Evolutionary conservation across 192 early-diverging fungal species (phyloP).

Genomic region (Umbelopsis isabellina): DNA sequence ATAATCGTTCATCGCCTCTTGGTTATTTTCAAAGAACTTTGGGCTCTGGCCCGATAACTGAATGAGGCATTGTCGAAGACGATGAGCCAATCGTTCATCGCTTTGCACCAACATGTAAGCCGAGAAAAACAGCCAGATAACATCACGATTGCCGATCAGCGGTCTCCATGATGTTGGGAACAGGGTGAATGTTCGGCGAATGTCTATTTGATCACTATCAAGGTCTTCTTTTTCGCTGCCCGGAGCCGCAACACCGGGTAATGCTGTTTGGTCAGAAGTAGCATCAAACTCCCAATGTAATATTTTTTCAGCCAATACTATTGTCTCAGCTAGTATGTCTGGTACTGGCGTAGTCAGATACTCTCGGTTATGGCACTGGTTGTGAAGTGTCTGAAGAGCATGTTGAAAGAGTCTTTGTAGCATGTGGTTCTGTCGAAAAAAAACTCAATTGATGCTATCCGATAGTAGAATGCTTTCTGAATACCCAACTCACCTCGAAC

Average conservation of each 20-base stretch:
- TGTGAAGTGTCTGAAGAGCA: constrained; percentile 51
- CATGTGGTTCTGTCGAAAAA: constrained; percentile 8
- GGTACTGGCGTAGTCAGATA: constrained; percentile 34
- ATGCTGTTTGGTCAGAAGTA: constrained; percentile 33
- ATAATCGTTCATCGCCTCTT: constrained; percentile 52
- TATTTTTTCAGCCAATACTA: constrained; percentile 50
- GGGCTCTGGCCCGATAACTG: constrained; percentile 65
- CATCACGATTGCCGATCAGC: constrained; percentile 56
- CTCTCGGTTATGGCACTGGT: constrained; percentile 44
- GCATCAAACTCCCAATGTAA: constrained; percentile 59
- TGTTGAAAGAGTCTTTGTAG: constrained; percentile 45
- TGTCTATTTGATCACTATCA: constrained; percentile 28
- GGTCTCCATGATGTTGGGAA: constrained; percentile 58
- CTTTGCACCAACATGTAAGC: constrained; percentile 53
- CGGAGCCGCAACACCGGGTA: constrained; percentile 30
- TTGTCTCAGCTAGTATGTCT: constrained; percentile 36
- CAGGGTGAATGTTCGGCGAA: constrained; percentile 25
- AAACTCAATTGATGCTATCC: background rate
- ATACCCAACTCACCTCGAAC: constrained; percentile 56
- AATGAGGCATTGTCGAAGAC: constrained; percentile 60
- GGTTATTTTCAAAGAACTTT: constrained; percentile 52
- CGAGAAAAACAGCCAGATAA: constrained; percentile 67
- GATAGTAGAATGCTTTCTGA: background rate
- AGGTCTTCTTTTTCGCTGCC: constrained; percentile 27
- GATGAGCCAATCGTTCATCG: constrained; percentile 52